Evolutionary conservation across 78 protist genomes (phyloP).

Genomic region (Pigoraptor vietnamica): DNA sequence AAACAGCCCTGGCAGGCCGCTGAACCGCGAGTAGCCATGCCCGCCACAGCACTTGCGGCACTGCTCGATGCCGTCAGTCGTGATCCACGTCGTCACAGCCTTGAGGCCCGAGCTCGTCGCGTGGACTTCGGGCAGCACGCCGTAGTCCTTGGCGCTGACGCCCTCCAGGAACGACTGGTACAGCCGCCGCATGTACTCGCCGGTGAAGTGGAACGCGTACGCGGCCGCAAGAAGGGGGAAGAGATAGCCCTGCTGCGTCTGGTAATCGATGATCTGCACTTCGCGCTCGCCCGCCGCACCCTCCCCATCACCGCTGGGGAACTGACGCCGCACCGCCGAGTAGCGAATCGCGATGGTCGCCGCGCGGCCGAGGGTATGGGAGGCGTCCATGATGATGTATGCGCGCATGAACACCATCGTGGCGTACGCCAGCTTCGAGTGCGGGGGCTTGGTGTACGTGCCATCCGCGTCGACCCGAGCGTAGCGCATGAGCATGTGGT

Average conservation of each 20-base stretch:
- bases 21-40: slow-evolving; percentile 47
- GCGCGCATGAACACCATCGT: slow-evolving; percentile 48
- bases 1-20: slow-evolving; percentile 2
- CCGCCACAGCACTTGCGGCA: slow-evolving; percentile 54
- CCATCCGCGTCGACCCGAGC: slow-evolving; percentile 2
- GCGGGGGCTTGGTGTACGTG: slow-evolving; percentile 51
- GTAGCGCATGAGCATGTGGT: slow-evolving; percentile 4
- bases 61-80: slow-evolving; percentile 51
- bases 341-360: slow-evolving; percentile 55
- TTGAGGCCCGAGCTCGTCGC: slow-evolving; percentile 73
- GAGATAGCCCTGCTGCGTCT: slow-evolving; percentile 25
- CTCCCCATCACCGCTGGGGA: not conserved
- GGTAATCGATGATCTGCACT: slow-evolving; percentile 41
- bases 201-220: slow-evolving; percentile 26
- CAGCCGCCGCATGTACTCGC: slow-evolving; percentile 1
- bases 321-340: slow-evolving; percentile 42
- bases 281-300: not conserved
- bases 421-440: slow-evolving; percentile 43
- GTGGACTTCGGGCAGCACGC: slow-evolving; percentile 55
- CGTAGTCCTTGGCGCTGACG: not conserved
- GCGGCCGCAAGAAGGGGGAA: slow-evolving; percentile 30
- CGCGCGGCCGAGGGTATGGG: not conserved
- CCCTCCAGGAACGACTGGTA: not conserved
- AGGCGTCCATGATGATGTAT: not conserved
- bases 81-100: slow-evolving; percentile 32